A percentile compares a stretch with the other conserved stretches of the same genome.
Conservation (phyloP, 2,329 filamentous ascomycete genomes). For the Balansia obtecta region DNA sequence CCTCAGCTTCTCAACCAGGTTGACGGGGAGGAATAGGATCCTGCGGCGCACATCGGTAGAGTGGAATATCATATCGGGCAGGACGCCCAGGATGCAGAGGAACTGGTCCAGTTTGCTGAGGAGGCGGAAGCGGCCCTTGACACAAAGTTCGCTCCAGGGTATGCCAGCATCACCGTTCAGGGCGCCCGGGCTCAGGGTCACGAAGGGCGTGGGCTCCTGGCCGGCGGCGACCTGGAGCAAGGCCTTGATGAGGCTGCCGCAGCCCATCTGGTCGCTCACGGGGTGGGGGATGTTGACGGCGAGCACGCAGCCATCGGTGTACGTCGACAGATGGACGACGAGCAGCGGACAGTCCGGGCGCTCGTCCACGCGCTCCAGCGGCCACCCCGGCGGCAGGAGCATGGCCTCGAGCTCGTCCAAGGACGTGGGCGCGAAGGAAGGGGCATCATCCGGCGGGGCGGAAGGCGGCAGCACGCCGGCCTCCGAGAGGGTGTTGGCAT, state of each 20-base stretch:
- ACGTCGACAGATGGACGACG: constrained; percentile 11
- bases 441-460: neutral
- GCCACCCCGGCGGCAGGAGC: constrained; percentile 8
- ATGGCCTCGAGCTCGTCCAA: neutral
- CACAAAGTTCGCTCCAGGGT: constrained; percentile 4
- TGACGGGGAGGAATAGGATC: neutral
- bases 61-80: neutral
- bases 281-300: constrained; percentile 11
- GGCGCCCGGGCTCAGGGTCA: constrained; percentile 2
- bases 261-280: constrained; percentile 12
- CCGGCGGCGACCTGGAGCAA: constrained; percentile 11
- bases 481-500: neutral
- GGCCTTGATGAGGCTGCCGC: constrained; percentile 9
- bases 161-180: constrained; percentile 8
- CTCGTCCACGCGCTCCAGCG: constrained; percentile 6
- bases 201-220: constrained; percentile 8
- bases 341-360: constrained; percentile 10
- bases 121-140: constrained; percentile 3
- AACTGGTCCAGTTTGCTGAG: neutral
- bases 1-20: neutral
- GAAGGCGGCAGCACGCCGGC: neutral
- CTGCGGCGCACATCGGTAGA: neutral
- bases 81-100: neutral
- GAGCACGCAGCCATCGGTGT: constrained; percentile 10
- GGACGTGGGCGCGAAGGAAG: neutral